Base-by-base conservation (phyloP, 345 rosid genomes). In the Dimocarpus longan region DNA sequence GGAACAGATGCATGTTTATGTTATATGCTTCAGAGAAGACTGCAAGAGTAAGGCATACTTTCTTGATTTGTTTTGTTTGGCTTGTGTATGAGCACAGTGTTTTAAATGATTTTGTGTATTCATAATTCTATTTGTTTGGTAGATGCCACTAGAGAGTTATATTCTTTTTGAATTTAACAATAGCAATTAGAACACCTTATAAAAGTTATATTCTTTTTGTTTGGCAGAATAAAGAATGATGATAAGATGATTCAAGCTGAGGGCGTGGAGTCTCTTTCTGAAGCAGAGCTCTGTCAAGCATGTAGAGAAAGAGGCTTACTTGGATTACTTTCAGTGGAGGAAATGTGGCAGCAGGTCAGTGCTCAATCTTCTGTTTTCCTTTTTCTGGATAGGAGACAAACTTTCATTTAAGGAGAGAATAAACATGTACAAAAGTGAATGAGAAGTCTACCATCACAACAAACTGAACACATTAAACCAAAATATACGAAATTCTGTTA, bases 1-100 rank as follows among this genome's bases (percentile, higher is more conserved):
- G 98, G 98, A 79, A 95, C 98, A 66, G 98, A 92, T 86, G 97
- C 98, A 71, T 92, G 93, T 83, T 83, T 95, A 66, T 98, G 98
- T 11, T 93, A 82, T 83, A 93, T 92, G 98, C 98, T 95, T 79
- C 92, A 97, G 78, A 89, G 81, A 87, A 90, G 98, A 88, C 80
- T 95, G 60, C 94, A 91, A 75, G 91, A 91, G 98, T 93, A 90
- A 88, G 93, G 87, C 67, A 22, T 56, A 69, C 32, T 71, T 78
- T 70, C n/a, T 48, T 19, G 18, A 24, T 37, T 22, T 9, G 62
- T 73, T 57, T 46, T 26, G 68, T 78, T 71, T 52, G 39, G 39
- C 19, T 46, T 42, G 16, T 37, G 32, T 28, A 11, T 52, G 73
- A 15, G 39, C 39, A 52, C 7, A 18, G 48, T 28, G 10, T 57